Percentiles rank a stretch among this genome's conserved stretches.
phyloP scores from a whole-genome alignment of 1,284 basidiomycete species.

The Stygiomarasmius scandens region DNA sequence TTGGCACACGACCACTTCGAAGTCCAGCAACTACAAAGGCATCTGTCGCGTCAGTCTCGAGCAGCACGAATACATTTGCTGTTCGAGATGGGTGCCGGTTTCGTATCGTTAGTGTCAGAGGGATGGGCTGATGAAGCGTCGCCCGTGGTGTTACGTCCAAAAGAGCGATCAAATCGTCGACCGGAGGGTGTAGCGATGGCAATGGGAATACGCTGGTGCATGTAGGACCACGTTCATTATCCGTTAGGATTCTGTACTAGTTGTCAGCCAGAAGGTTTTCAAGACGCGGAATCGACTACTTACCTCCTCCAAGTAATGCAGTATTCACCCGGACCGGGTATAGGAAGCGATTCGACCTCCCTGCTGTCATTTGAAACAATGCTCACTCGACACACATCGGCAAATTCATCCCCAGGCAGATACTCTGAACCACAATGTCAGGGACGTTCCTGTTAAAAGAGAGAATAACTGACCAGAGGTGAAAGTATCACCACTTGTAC shows the following conservation, averaged over 20 bases:
- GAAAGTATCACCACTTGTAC: conserved; percentile 32
- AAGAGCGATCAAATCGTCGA: conserved; percentile 63
- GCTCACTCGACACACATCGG: conserved; percentile 54
- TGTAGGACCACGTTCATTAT: conserved; percentile 44
- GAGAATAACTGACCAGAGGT: conserved; percentile 37
- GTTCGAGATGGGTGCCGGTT: conserved; percentile 65
- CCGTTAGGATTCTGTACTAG: conserved; percentile 40
- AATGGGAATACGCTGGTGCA: conserved; percentile 55
- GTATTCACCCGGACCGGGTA: conserved; percentile 59
- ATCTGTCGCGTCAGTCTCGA: conserved; percentile 67
- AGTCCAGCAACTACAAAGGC: conserved; percentile 73
- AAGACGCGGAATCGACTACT: conserved; percentile 27
- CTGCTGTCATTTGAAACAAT: conserved; percentile 44
- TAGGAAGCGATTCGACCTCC: conserved; percentile 31
- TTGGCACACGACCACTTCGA: conserved; percentile 61
- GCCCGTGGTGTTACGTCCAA: conserved; percentile 62
- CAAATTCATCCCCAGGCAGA: conserved; percentile 64
- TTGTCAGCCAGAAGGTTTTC: background rate
- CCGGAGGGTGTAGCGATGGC: conserved; percentile 60
- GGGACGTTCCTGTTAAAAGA: background rate
- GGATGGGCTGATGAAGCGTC: conserved; percentile 60
- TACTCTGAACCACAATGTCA: conserved; percentile 47
- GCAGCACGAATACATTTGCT: conserved; percentile 65
- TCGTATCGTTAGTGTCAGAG: conserved; percentile 60
- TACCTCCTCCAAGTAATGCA: conserved; percentile 73